Evolutionary conservation across 495 filamentous ascomycete genomes (phyloP).

Genomic region (Acidiella bohemica): DNA sequence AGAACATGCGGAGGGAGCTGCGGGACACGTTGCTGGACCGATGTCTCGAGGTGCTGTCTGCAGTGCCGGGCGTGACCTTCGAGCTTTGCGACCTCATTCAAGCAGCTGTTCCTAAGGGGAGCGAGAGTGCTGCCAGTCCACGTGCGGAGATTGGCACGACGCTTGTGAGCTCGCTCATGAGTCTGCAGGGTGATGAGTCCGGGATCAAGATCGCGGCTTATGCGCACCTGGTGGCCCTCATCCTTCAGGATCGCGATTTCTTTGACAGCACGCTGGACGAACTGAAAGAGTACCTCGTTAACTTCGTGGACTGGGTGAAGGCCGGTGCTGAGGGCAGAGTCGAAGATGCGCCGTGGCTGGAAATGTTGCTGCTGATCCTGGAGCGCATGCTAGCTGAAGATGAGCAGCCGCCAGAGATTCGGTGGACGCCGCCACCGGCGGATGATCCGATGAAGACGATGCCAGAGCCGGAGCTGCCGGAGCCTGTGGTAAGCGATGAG

Average conservation of each 20-base stretch:
- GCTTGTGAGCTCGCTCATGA: conserved; percentile 76
- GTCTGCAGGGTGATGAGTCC: conserved; percentile 52
- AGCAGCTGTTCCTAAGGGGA: conserved; percentile 56
- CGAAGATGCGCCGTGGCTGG: conserved; percentile 83
- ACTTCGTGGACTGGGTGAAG: conserved; percentile 69
- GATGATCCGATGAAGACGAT: conserved; percentile 35
- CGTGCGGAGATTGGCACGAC: conserved; percentile 67
- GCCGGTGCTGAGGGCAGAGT: conserved; percentile 49
- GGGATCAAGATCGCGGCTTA: conserved; percentile 85
- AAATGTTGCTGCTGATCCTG: conserved; percentile 74
- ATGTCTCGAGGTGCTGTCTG: conserved; percentile 76
- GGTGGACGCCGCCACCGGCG: conserved; percentile 48
- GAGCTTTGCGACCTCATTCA: conserved; percentile 78
- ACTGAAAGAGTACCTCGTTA: conserved; percentile 62
- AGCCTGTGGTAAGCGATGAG: conserved; percentile 50
- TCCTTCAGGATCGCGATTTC: conserved; percentile 71
- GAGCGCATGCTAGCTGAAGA: conserved; percentile 85
- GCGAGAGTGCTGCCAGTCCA: conserved; percentile 46
- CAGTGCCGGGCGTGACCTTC: conserved; percentile 78
- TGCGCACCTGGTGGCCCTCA: conserved; percentile 79
- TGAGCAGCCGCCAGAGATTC: conserved; percentile 58
- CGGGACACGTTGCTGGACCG: conserved; percentile 72
- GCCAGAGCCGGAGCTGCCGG: conserved; percentile 43
- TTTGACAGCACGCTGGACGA: conserved; percentile 61
- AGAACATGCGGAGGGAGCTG: conserved; percentile 58